Percentiles rank a stretch among this genome's conserved stretches.
These are phyloP conservation scores for Pestalotiopsis fici DNA, from an alignment of 2,329 filamentous ascomycete species.

Conservation along the genomic window DNA sequence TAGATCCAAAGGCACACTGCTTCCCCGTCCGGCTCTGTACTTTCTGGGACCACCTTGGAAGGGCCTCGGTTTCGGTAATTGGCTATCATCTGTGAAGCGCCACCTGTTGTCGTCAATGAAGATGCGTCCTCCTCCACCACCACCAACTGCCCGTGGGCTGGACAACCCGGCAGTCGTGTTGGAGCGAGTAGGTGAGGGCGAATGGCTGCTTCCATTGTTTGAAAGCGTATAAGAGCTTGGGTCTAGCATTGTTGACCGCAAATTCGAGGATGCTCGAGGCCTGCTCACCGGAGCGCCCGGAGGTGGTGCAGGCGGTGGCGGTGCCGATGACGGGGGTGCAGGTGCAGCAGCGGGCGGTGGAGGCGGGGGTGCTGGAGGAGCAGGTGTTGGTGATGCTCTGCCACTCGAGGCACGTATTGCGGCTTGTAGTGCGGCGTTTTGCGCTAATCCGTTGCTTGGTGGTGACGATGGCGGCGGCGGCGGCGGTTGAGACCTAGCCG, in stretches of 20 bases:
- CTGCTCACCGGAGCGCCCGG: conserved; percentile 37
- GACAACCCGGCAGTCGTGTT: conserved; percentile 40
- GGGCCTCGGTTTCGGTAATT: conserved; percentile 82
- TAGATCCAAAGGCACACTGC: conserved; percentile 90
- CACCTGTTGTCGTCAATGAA: conserved; percentile 78
- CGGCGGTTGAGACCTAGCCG: conserved; percentile 32
- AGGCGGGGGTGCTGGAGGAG: conserved; percentile 35
- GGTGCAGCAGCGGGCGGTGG: conserved; percentile 37
- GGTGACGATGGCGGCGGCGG: conserved; percentile 38
- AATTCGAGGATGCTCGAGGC: conserved; percentile 42
- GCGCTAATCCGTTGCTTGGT: conserved; percentile 29
- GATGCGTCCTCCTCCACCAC: conserved; percentile 39
- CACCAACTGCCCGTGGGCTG: conserved; percentile 21
- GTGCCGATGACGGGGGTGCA: conserved; percentile 39
- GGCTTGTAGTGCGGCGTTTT: conserved; percentile 40
- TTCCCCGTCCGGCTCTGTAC: conserved; percentile 89
- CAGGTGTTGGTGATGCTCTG: conserved; percentile 34
- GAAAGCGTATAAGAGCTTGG: conserved; percentile 75
- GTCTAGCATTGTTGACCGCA: conserved; percentile 68
- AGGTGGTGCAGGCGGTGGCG: conserved; percentile 30
- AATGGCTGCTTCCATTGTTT: conserved; percentile 54
- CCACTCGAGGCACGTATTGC: conserved; percentile 36
- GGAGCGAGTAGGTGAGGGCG: conserved; percentile 38
- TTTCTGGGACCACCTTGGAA: conserved; percentile 74
- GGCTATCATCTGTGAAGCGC: conserved; percentile 81